These are phyloP conservation scores for Oryza coarctata DNA, from an alignment of 176 grass and related monocot genomes.

Conservation along the genomic window DNA sequence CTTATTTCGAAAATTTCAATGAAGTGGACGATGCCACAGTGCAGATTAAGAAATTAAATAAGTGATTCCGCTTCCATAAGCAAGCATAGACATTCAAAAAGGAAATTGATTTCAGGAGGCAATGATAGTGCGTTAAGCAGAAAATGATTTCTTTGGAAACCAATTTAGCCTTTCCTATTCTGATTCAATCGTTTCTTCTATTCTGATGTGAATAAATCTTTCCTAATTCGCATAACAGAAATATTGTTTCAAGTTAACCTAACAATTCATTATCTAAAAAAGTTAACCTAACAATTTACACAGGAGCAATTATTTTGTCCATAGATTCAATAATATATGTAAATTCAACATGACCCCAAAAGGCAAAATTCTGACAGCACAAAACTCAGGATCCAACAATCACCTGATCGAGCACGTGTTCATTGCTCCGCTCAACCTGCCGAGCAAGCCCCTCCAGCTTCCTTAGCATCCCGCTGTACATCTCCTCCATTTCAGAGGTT, in stretches of 20 bases:
- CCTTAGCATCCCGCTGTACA: constrained; percentile 45
- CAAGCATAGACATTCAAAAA: not conserved
- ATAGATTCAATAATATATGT: not conserved
- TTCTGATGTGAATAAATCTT: not conserved
- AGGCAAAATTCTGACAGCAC: not conserved
- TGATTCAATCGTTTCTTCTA: not conserved
- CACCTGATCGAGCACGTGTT: constrained; percentile 41
- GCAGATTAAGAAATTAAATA: not conserved
- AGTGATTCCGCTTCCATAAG: not conserved
- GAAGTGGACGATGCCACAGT: not conserved
- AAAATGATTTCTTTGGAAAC: not conserved
- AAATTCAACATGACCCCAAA: constrained; percentile 2
- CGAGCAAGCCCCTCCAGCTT: constrained; percentile 43
- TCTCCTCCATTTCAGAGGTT: constrained; percentile 36
- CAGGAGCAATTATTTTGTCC: not conserved
- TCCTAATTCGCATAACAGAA: not conserved
- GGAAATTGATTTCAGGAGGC: not conserved
- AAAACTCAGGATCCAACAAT: not conserved
- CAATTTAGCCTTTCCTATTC: not conserved
- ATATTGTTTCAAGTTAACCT: not conserved
- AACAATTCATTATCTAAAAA: not conserved
- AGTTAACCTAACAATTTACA: not conserved
- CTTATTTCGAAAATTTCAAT: not conserved
- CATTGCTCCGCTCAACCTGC: constrained; percentile 34
- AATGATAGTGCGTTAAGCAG: not conserved